Percentiles rank a stretch among this genome's conserved stretches.
These are phyloP conservation scores for Talaromyces liani DNA, from an alignment of 495 filamentous ascomycete species.

Conservation along the genomic window DNA sequence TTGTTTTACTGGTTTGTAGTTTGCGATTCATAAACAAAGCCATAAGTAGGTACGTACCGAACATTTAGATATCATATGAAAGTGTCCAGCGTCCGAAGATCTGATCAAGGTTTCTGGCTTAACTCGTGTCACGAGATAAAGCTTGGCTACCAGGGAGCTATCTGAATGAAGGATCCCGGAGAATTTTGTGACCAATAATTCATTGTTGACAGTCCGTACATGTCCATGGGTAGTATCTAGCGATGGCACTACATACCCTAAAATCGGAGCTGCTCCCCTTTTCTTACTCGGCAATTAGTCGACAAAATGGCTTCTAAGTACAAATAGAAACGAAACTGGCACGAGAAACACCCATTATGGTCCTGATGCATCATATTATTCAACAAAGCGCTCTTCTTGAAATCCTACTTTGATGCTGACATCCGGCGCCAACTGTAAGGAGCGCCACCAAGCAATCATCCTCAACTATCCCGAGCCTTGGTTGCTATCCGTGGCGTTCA, in stretches of 20 bases:
- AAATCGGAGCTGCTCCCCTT: background rate
- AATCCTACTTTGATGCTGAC: background rate
- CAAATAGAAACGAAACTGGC: background rate
- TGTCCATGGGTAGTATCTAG: background rate
- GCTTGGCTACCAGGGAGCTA: background rate
- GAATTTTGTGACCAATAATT: background rate
- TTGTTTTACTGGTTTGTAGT: background rate
- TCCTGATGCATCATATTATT: background rate
- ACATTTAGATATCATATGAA: background rate
- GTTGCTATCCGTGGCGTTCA: conserved; percentile 2
- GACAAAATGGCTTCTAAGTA: background rate
- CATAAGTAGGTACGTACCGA: background rate
- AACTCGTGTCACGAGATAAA: background rate
- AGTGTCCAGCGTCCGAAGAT: background rate
- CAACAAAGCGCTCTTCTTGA: background rate
- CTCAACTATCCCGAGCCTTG: background rate
- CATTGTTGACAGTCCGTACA: background rate
- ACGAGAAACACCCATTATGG: background rate
- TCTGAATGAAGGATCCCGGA: background rate
- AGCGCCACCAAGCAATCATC: background rate
- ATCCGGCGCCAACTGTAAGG: background rate
- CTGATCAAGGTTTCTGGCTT: background rate
- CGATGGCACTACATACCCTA: background rate
- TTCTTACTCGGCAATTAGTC: background rate
- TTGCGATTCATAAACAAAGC: background rate